Conservation (phyloP, 345 rosid species). For the Dipteronia sinensis region DNA sequence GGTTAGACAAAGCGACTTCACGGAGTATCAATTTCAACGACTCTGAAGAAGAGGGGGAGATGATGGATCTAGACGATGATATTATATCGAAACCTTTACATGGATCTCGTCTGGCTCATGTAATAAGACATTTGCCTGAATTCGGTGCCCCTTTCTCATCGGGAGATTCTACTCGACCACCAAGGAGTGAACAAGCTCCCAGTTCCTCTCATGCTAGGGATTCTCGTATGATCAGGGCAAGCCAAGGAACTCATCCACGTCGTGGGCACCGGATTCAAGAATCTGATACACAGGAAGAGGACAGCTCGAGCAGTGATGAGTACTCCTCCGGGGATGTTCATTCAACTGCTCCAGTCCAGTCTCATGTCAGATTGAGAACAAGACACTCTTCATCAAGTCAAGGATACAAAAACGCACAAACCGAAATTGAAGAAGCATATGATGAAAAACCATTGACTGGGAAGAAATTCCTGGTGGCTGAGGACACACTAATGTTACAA, state of each 20-base stretch:
- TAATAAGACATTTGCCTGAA: slow-evolving; percentile 62
- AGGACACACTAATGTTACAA: slow-evolving; percentile 38
- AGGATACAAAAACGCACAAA: neutral
- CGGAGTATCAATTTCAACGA: slow-evolving; percentile 20
- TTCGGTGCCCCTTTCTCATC: slow-evolving; percentile 30
- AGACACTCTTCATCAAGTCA: slow-evolving; percentile 1
- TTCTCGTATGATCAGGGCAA: slow-evolving; percentile 5
- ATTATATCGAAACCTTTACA: slow-evolving; percentile 63
- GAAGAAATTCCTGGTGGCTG: slow-evolving; percentile 61
- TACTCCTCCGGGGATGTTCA: neutral
- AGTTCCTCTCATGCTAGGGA: neutral
- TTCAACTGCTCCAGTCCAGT: neutral
- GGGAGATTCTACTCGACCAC: slow-evolving; percentile 15
- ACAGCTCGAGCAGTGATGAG: slow-evolving; percentile 18
- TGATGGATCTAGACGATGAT: slow-evolving; percentile 39
- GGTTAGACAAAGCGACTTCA: slow-evolving; percentile 56
- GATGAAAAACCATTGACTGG: slow-evolving; percentile 54
- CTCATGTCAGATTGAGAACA: neutral
- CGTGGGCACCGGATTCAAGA: neutral
- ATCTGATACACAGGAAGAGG: slow-evolving; percentile 32
- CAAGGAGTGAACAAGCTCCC: slow-evolving; percentile 1
- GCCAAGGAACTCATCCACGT: neutral
- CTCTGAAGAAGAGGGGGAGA: slow-evolving; percentile 16
- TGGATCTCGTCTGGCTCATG: slow-evolving; percentile 58
- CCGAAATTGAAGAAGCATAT: slow-evolving; percentile 22